Percentiles rank a stretch among this genome's conserved stretches.
phyloP scores from a whole-genome alignment of 169 alveolate species.

The Babesia ovata region DNA sequence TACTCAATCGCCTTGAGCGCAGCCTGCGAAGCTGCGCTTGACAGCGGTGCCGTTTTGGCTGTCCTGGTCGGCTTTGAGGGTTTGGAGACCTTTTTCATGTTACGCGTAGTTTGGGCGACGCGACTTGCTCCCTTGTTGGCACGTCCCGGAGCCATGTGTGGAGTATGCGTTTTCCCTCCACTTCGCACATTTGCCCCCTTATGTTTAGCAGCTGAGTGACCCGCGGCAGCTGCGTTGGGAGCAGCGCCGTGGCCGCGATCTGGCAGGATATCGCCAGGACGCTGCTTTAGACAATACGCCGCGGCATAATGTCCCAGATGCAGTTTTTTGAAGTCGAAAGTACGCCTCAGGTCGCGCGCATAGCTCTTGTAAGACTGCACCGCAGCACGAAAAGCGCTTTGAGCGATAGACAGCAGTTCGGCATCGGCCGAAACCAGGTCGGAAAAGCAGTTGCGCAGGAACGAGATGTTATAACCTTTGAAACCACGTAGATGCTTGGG shows the following conservation, averaged over 20 bases:
- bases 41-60: conserved; percentile 37
- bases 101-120: background rate
- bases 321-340: conserved; percentile 53
- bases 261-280: conserved; percentile 50
- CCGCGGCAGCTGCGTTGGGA: background rate
- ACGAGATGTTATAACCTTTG: conserved; percentile 49
- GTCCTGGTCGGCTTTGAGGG: background rate
- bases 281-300: conserved; percentile 54
- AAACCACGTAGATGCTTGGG: conserved; percentile 56
- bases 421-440: conserved; percentile 32
- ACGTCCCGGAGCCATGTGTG: background rate
- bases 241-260: conserved; percentile 2
- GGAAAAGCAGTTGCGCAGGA: conserved; percentile 59
- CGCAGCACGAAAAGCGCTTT: conserved; percentile 54
- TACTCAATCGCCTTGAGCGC: conserved; percentile 51
- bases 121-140: background rate
- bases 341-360: conserved; percentile 55
- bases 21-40: conserved; percentile 21
- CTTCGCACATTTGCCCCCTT: background rate
- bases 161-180: background rate
- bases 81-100: background rate
- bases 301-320: conserved; percentile 71
- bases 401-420: conserved; percentile 24
- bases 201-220: background rate
- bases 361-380: conserved; percentile 66